Evolutionary conservation across 208 protist genomes (phyloP), one percentile per base, ranked within the genome.

Genomic region (Wallacemonas sp.): DNA sequence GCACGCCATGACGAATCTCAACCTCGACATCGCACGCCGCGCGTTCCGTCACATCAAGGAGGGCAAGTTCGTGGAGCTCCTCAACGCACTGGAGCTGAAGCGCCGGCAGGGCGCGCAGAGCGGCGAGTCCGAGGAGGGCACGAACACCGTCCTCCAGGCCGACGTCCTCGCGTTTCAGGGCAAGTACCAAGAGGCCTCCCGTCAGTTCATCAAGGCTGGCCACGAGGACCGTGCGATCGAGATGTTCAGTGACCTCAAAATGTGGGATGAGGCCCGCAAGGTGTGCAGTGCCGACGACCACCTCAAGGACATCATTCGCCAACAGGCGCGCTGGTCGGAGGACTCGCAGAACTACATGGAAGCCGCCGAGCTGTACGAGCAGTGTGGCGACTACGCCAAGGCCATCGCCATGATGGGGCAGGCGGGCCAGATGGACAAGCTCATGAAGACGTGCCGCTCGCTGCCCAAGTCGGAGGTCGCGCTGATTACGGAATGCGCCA

Each of bases 161-260:
- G 88, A 97, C 61, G 92, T 98, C 38, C 72, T 97, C 12, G 97
- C 97, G 33, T 98, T 95, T 63, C 94, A 98, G 68, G 96, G 96
- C 48, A 96, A 96, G 70, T 98, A 94, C 77, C 76, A 92, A 19
- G 93, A 98, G 19, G 96, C 96, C 0, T 85, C 96, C 0, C 70
- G 84, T 54, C 74, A 94, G 56, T 98, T 96, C 70, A 63, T 94
- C 39, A 95, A 96, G 72, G 67, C 70, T 21, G 90, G 84, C 46
- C 48, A 83, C 57, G 80, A 93, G 60, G 66, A 88, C 38, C 65
- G 75, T 38, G 92, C 92, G 47, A 93, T 98, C 78, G 92, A 98
- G 34, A 98, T 98, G 94, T 98, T 88, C 78, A 95, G 87, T 52
- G 96, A 98, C 75, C 63, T 98, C 39, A 96, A 97, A 60, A 92